These are phyloP conservation scores for Amanita thiersii DNA, from an alignment of 768 basidiomycete species.

Conservation along the genomic window DNA sequence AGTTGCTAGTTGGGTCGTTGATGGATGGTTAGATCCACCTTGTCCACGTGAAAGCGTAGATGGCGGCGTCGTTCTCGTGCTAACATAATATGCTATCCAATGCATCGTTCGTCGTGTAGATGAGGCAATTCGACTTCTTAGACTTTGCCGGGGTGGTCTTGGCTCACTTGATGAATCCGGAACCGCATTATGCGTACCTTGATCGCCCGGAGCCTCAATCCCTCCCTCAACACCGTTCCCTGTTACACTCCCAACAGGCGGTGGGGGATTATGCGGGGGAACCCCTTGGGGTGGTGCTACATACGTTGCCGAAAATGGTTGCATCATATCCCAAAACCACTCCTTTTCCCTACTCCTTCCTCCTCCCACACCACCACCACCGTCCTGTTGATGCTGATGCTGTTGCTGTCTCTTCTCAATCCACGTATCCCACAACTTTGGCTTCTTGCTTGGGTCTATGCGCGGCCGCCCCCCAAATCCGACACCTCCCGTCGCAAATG, in stretches of 20 bases:
- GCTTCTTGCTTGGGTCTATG: constrained; percentile 38
- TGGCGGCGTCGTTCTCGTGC: neutral
- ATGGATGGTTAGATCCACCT: neutral
- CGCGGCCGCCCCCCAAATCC: constrained; percentile 14
- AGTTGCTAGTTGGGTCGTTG: constrained; percentile 2
- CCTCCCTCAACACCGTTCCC: neutral
- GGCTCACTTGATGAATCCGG: neutral
- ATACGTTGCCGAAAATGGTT: constrained; percentile 24
- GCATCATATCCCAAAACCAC: constrained; percentile 23
- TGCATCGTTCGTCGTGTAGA: neutral
- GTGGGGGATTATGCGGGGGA: neutral
- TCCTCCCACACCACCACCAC: neutral
- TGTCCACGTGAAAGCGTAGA: neutral
- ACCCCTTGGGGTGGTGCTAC: constrained; percentile 9
- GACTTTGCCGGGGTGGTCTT: neutral
- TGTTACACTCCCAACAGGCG: neutral
- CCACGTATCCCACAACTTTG: constrained; percentile 39
- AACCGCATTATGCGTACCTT: neutral
- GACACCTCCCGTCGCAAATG: constrained; percentile 21
- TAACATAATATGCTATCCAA: neutral
- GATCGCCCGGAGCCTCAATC: neutral
- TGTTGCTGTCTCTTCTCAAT: constrained; percentile 5
- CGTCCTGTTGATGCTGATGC: neutral
- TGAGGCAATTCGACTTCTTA: constrained; percentile 4
- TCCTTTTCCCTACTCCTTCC: constrained; percentile 6